phyloP scores from a whole-genome alignment of 495 filamentous ascomycete species.

The Ramalina intermedia region DNA sequence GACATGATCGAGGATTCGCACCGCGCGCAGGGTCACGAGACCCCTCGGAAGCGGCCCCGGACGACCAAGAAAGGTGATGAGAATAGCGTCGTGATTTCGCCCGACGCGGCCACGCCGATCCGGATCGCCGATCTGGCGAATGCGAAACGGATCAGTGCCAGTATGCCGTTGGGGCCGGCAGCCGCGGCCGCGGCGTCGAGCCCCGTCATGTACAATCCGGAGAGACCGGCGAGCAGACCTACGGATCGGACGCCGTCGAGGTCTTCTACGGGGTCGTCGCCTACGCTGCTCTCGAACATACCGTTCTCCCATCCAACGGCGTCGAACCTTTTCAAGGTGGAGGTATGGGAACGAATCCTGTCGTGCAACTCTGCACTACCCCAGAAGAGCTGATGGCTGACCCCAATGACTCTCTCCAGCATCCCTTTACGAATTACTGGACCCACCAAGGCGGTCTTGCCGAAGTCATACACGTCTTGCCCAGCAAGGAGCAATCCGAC shows the following conservation, averaged over 20 bases:
- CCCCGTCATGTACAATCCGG: not conserved
- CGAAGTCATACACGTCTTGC: constrained; percentile 55
- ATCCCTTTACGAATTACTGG: constrained; percentile 47
- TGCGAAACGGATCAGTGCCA: too few species aligned
- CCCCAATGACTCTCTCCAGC: not conserved
- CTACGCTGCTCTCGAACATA: constrained; percentile 49
- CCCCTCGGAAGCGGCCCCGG: constrained; percentile 10
- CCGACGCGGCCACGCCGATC: too few species aligned
- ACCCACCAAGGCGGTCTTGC: constrained; percentile 54
- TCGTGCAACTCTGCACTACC: not conserved
- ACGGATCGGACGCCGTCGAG: constrained; percentile 9
- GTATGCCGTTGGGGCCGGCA: constrained; percentile 2
- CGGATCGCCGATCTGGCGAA: too few species aligned
- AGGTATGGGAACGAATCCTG: not conserved
- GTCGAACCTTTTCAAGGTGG: constrained; percentile 46
- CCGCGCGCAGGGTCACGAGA: constrained; percentile 8
- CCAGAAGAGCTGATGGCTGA: not conserved
- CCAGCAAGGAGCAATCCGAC: constrained; percentile 56
- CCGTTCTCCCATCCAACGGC: constrained; percentile 46
- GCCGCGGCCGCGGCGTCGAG: not conserved
- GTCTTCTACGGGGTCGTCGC: constrained; percentile 10
- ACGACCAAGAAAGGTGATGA: constrained; percentile 1
- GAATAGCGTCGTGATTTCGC: not conserved
- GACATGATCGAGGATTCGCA: constrained; percentile 44
- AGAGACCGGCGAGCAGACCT: not conserved